Evolutionary conservation across 2,329 filamentous ascomycete genomes (phyloP).

Genomic region (Ramichloridium luteum): DNA sequence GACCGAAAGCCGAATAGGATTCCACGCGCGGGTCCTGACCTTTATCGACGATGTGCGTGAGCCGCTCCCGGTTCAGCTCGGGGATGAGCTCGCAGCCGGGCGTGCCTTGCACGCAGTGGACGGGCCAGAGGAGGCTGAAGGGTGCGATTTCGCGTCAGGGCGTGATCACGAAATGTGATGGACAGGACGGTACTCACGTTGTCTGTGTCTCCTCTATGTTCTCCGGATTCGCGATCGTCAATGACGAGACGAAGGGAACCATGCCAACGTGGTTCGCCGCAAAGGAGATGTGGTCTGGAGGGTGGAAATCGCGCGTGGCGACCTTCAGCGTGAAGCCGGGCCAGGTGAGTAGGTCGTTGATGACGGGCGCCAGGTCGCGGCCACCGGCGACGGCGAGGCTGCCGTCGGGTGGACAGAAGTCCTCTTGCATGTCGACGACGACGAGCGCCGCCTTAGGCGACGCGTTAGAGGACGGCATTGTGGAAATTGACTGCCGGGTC

Average conservation of each 20-base stretch:
- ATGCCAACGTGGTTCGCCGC: slow-evolving; percentile 62
- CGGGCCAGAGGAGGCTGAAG: slow-evolving; percentile 68
- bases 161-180: no score
- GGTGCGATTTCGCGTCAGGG: no score
- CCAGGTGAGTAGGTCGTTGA: slow-evolving; percentile 63
- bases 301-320: slow-evolving; percentile 91
- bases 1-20: slow-evolving; percentile 89
- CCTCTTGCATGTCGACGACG: slow-evolving; percentile 50
- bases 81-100: slow-evolving; percentile 60
- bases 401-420: slow-evolving; percentile 82
- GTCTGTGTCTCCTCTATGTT: slow-evolving; percentile 49
- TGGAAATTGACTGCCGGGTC: no score
- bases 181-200: slow-evolving; percentile 31
- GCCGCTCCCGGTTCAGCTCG: slow-evolving; percentile 48
- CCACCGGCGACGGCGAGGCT: slow-evolving; percentile 70
- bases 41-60: slow-evolving; percentile 66
- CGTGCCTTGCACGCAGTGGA: slow-evolving; percentile 71
- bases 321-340: slow-evolving; percentile 59
- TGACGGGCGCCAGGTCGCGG: slow-evolving; percentile 52
- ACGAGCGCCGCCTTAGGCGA: slow-evolving; percentile 9
- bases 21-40: slow-evolving; percentile 63
- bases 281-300: slow-evolving; percentile 73
- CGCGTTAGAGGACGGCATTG: no score
- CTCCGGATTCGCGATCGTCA: slow-evolving; percentile 56
- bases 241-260: slow-evolving; percentile 52